phyloP scores from a whole-genome alignment of 352 stramenopile species.

The Pythium folliculosum region DNA sequence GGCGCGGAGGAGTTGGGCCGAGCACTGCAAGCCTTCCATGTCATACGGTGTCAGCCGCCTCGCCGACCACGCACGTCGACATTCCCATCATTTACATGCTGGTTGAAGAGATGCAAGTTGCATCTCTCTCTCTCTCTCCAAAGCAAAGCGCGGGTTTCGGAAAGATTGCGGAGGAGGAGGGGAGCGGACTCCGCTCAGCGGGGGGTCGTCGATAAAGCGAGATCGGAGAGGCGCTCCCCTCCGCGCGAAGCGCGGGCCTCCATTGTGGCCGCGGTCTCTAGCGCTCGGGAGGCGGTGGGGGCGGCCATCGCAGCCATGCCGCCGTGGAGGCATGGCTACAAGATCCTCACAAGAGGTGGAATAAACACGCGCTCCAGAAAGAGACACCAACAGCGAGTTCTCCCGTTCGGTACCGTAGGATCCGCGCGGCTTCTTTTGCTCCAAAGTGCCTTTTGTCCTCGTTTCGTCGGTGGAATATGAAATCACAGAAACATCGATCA shows the following conservation, averaged over 20 bases:
- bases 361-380: not conserved
- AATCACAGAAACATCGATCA: not conserved
- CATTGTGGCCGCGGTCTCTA: too few relatives aligned
- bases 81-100: not conserved
- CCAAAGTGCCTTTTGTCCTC: not conserved
- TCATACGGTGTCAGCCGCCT: not conserved
- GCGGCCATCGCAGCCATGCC: too few relatives aligned
- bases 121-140: too few relatives aligned
- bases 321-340: not conserved
- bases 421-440: not conserved
- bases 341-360: not conserved
- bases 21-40: not conserved
- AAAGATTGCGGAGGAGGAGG: too few relatives aligned
- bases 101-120: not conserved
- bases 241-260: too few relatives aligned
- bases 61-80: not conserved
- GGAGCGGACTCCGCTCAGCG: too few relatives aligned
- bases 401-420: not conserved
- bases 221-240: too few relatives aligned
- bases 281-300: too few relatives aligned
- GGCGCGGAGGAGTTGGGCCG: not conserved
- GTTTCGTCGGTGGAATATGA: not conserved
- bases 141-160: too few relatives aligned
- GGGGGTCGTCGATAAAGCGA: too few relatives aligned
- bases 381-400: not conserved